Base-by-base conservation (phyloP, 305 asterid species). In the Ajuga reptans region DNA sequence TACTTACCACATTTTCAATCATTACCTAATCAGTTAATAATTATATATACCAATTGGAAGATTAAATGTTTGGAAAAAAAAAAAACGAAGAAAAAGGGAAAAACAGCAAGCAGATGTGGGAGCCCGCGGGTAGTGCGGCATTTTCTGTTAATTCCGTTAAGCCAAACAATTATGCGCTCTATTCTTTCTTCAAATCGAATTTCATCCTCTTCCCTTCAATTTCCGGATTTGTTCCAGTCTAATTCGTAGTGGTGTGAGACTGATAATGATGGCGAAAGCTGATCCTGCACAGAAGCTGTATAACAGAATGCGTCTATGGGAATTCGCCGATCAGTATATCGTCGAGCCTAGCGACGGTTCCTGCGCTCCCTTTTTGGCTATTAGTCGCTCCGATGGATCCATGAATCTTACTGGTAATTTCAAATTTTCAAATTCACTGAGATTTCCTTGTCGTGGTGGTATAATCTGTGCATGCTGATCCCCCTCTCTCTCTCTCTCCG, bases 311-410 rank as follows among this genome's bases (percentile, higher is more conserved):
- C 89, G 96, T 37, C 80, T 91, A 9, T 91, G 97, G 97, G 97
- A 93, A 72, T 91, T 93, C 58, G 82, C 95, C 0, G 88, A 89
- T 72, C 95, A 91, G 63, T 93, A 86, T 61, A 75, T 93, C 10
- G 66, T 91, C 17, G 96, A 93, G 81, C 96, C 99, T 8, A 85
- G 84, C 18, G 97, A 91, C 70, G 95, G 97, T 58, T 86, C 96
- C 34, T 81, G 88, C 37, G 84, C 87, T 29, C 83, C 88, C 14
- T 84, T 79, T 78, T 61, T 93, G 77, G 75, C 85, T 47, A 79
- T 93, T 80, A 86, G 87, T 51, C 95, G 95, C 70, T 65, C 52
- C 46, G 84, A 85, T 69, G 99, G 87, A 16, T 87, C 97, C 72
- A 78, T 89, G 77, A 78, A 75, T 64, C 84, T 82, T 51, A 76